Evolutionary conservation across 2,329 filamentous ascomycete species (phyloP).

Genomic region (Ceratocystis cacaofunesta): DNA sequence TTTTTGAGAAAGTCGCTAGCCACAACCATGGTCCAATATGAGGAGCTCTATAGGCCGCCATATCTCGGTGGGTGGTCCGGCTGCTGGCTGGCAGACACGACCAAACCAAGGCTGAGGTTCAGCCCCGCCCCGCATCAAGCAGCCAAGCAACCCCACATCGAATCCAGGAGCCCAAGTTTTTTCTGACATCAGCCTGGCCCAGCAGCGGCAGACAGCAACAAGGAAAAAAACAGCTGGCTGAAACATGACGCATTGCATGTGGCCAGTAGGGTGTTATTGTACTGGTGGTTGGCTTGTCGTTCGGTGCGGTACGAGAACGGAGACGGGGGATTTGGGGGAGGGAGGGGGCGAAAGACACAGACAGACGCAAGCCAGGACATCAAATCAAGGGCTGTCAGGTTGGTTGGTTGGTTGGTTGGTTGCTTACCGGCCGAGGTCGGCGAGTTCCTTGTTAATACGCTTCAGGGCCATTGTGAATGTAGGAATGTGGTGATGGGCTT

Average conservation of each 20-base stretch:
- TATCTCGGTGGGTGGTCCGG: too few relatives aligned
- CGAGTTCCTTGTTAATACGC: slow-evolving; percentile 89
- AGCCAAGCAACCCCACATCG: neutral
- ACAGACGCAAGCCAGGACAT: neutral
- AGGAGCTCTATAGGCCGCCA: too few relatives aligned
- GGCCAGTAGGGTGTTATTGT: neutral
- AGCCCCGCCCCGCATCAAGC: neutral
- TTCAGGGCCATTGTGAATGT: slow-evolving; percentile 60
- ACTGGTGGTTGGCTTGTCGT: neutral
- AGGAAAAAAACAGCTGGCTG: too few relatives aligned
- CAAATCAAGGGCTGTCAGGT: slow-evolving; percentile 1
- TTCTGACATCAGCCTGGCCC: neutral
- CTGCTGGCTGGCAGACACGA: neutral
- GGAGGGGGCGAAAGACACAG: neutral
- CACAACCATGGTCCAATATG: too few relatives aligned
- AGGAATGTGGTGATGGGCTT: neutral
- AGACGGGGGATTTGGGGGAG: neutral
- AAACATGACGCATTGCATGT: too few relatives aligned
- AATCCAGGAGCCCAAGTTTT: neutral
- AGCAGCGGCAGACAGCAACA: neutral
- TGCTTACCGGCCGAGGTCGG: slow-evolving; percentile 75
- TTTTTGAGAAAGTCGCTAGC: too few relatives aligned
- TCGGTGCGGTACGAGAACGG: neutral
- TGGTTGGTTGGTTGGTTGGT: slow-evolving; percentile 22
- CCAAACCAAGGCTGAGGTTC: neutral